A percentile compares a stretch with the other conserved stretches of the same genome.
Conservation (phyloP, 2,329 filamentous ascomycete genomes). For the Claviceps spartinae region DNA sequence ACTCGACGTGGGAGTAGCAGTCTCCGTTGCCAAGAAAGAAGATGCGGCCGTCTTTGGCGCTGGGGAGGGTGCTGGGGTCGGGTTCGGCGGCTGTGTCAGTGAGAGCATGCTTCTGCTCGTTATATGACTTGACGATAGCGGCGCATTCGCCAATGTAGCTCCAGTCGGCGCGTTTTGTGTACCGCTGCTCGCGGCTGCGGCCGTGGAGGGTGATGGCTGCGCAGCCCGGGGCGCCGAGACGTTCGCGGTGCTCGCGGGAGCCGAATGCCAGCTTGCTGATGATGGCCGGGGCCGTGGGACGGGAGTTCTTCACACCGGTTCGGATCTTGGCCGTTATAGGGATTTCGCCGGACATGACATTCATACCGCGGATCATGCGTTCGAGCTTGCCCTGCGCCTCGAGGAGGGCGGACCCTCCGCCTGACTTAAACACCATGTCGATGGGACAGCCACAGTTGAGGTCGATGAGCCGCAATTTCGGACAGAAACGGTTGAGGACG, state of each 20-base stretch:
- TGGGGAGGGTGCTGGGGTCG: constrained; percentile 60
- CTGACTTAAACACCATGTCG: constrained; percentile 78
- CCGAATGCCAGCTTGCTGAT: constrained; percentile 76
- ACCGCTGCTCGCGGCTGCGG: constrained; percentile 84
- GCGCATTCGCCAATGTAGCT: constrained; percentile 84
- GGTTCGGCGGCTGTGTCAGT: constrained; percentile 67
- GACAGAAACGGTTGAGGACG: constrained; percentile 60
- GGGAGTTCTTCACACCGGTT: constrained; percentile 71
- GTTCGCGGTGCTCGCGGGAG: constrained; percentile 53
- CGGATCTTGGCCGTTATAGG: constrained; percentile 93
- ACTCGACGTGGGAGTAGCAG: constrained; percentile 86
- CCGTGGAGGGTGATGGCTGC: constrained; percentile 95
- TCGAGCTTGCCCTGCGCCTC: constrained; percentile 79
- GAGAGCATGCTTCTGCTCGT: constrained; percentile 49
- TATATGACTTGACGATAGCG: constrained; percentile 68
- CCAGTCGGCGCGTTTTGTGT: constrained; percentile 90
- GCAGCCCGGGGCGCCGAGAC: constrained; percentile 65
- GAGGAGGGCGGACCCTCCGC: constrained; percentile 83
- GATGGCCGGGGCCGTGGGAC: constrained; percentile 67
- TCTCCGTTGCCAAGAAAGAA: constrained; percentile 97
- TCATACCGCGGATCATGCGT: constrained; percentile 94
- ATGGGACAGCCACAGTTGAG: constrained; percentile 97
- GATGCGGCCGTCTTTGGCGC: constrained; percentile 51
- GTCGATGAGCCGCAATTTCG: constrained; percentile 79
- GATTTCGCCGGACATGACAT: constrained; percentile 75